A percentile compares a stretch with the other conserved stretches of the same genome.
Evolutionary conservation across 2,329 filamentous ascomycete species (phyloP).

Genomic region (Penicillium sclerotigenum): DNA sequence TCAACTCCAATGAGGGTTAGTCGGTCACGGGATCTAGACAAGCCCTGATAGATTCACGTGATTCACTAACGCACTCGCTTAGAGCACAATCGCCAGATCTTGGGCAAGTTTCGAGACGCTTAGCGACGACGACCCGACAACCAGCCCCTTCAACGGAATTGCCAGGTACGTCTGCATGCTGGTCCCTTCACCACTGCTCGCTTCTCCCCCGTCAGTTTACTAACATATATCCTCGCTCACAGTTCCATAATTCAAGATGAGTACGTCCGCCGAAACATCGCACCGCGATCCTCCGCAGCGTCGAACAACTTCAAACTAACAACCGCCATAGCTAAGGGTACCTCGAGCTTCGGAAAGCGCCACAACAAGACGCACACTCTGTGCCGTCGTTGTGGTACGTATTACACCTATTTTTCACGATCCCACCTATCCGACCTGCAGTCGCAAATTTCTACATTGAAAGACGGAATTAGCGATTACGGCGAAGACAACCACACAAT

Average conservation of each 20-base stretch:
- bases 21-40: conserved; percentile 30
- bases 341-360: conserved; percentile 71
- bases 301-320: conserved; percentile 43
- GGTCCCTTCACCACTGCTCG: conserved; percentile 9
- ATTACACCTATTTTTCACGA: conserved; percentile 22
- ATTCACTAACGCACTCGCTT: conserved; percentile 42
- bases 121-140: conserved; percentile 47
- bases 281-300: conserved; percentile 22
- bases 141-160: conserved; percentile 47
- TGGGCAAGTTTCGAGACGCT: conserved; percentile 41
- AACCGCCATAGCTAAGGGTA: conserved; percentile 63
- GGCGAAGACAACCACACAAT: conserved; percentile 8
- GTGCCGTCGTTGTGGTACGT: conserved; percentile 97
- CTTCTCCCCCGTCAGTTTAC: conserved; percentile 12
- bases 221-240: conserved; percentile 24
- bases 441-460: conserved; percentile 17
- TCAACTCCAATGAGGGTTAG: neutral
- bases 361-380: conserved; percentile 98
- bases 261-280: conserved; percentile 46
- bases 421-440: conserved; percentile 13
- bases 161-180: conserved; percentile 38
- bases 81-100: conserved; percentile 35
- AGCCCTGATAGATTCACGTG: conserved; percentile 26
- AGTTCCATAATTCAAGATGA: conserved; percentile 57
- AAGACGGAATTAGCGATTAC: conserved; percentile 12